Conservation (phyloP, 202 grass and related monocot genomes). For the Carex arenaria region DNA sequence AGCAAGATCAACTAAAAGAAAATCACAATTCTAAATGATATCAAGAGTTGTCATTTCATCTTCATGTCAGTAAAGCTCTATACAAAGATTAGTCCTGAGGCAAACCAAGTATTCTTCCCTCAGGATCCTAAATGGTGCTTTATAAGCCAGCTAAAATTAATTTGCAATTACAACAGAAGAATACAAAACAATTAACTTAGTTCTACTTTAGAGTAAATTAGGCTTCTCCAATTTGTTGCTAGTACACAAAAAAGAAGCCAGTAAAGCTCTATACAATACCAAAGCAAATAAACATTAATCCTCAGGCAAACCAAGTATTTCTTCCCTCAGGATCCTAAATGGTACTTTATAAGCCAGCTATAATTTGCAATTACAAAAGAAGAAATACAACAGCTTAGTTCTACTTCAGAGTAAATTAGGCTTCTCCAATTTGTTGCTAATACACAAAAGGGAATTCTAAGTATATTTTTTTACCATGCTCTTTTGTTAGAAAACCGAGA, state of each 20-base stretch:
- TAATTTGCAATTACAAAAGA: slow-evolving; percentile 1
- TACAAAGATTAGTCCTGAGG: neutral
- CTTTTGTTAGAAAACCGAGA: slow-evolving; percentile 51
- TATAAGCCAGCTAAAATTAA: neutral
- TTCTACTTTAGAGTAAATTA: too few species aligned
- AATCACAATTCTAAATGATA: neutral
- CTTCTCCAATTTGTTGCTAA: neutral
- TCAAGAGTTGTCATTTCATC: neutral
- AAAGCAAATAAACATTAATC: neutral
- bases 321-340: slow-evolving; percentile 7
- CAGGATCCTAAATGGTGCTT: neutral
- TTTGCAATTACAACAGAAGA: slow-evolving; percentile 8
- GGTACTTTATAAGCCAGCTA: neutral
- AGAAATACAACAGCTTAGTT: slow-evolving; percentile 16
- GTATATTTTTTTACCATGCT: neutral
- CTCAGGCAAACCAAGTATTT: neutral
- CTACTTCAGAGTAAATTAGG: neutral
- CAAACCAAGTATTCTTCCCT: slow-evolving; percentile 10
- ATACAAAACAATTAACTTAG: neutral
- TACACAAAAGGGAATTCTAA: neutral
- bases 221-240: neutral
- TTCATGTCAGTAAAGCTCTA: neutral
- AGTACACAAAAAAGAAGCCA: neutral
- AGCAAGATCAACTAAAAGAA: neutral
- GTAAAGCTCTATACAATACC: neutral